Conservation (phyloP, 2,329 filamentous ascomycete genomes). For the Alternaria tenuissima region DNA sequence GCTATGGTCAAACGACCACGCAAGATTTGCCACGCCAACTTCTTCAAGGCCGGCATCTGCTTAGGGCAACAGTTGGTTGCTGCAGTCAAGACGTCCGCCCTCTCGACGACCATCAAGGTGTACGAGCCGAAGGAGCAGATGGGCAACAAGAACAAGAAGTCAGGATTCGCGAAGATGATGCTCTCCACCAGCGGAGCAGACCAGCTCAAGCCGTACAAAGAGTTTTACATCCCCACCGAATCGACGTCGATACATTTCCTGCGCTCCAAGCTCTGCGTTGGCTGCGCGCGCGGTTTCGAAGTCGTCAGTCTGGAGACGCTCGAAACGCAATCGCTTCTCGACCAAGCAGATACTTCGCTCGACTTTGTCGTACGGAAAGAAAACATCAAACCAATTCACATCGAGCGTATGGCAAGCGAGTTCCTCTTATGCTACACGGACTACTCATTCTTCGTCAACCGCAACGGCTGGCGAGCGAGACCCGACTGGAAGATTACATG, state of each 20-base stretch:
- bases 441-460: conserved; percentile 99
- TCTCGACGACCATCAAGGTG: conserved; percentile 98
- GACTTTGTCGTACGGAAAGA: conserved; percentile 96
- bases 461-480: conserved; percentile 94
- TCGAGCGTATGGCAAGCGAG: conserved; percentile 95
- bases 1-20: conserved; percentile 84
- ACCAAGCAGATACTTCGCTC: conserved; percentile 96
- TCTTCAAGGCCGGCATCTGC: conserved; percentile 97
- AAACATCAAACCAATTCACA: conserved; percentile 93
- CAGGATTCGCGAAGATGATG: conserved; percentile 96
- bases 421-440: conserved; percentile 98
- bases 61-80: conserved; percentile 93
- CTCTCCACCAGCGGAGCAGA: conserved; percentile 86
- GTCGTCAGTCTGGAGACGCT: conserved; percentile 95
- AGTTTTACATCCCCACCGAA: conserved; percentile 98
- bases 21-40: conserved; percentile 98
- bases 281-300: conserved; percentile 94
- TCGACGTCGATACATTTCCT: conserved; percentile 99
- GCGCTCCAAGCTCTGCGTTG: conserved; percentile 94
- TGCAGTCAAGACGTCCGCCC: conserved; percentile 90
- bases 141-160: conserved; percentile 93
- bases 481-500: conserved; percentile 98
- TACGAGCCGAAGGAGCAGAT: conserved; percentile 96
- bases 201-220: conserved; percentile 82
- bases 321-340: conserved; percentile 96